Base-by-base conservation (phyloP, 208 protist genomes). In the Tetramitus jugosus region DNA sequence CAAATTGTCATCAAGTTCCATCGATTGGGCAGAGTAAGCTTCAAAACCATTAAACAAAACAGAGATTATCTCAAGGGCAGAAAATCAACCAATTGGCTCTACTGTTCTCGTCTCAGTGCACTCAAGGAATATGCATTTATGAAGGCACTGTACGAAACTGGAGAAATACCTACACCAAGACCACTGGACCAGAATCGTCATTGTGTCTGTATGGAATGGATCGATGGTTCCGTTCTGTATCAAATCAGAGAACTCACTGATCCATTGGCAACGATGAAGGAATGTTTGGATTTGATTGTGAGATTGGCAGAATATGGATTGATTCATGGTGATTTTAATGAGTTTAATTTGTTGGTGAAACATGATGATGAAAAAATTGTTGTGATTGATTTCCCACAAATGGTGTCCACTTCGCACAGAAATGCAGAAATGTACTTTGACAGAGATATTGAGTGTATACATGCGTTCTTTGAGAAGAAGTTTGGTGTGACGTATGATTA, bases 361-460 rank as follows among this genome's bases (percentile, higher is more conserved):
- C 89, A 97, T 3, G 87, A 96, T 4, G 87, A 92, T 23, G 46
- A 84, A 83, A 83, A 88, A 10, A 85, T 99, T 1, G 89, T 93
- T 17, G 80, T 99, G 39, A 99, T 99, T 87, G 98, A 99, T 86
- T 99, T 99, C 75, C 98, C 98, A 40, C 97, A 99, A 84, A 99
- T 99, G 96, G 86, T 99, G 14, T 98, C 96, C 8, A 97, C 89
- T 20, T 91, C 89, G 40, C 95, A 98, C 84, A 68, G 53, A 31
- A 98, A 99, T 80, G 96, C 96, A 26, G 77, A 88, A 35, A 90
- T 93, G 79, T 87, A 92, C 62, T 99, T 99, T 83, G 86, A 96
- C 62, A 91, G 97, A 46, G 97, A 99, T 88, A 93, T 98, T n/a
- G 76, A 94, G 26, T 97, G 97, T 81, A 86, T 99, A 35, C 86